phyloP scores from a whole-genome alignment of 108 stramenopile genomes.

The Cyclostephanos tholiformis region DNA sequence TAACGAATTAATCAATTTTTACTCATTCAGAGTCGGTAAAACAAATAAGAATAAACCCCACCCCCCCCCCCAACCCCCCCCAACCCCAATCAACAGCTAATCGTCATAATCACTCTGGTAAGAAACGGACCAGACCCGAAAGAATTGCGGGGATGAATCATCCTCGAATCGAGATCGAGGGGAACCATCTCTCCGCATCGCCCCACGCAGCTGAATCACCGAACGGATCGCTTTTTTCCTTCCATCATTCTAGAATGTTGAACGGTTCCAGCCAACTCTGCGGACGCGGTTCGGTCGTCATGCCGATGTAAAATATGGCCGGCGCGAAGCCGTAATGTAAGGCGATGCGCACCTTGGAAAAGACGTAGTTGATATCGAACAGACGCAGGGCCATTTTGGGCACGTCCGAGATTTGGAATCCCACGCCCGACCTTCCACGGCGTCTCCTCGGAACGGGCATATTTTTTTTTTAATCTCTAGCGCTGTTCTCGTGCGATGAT shows the following conservation, averaged over 20 bases:
- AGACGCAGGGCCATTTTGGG: conserved; percentile 53
- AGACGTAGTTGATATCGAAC: conserved; percentile 79
- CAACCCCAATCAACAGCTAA: too few species aligned
- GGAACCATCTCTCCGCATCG: too few species aligned
- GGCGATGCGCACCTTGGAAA: conserved; percentile 63
- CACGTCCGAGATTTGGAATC: conserved; percentile 31
- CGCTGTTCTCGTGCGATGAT: neutral
- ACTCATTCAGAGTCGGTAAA: neutral
- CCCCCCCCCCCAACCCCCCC: too few species aligned
- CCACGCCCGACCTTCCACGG: conserved; percentile 45
- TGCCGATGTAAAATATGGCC: conserved; percentile 73
- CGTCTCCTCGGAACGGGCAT: conserved; percentile 90
- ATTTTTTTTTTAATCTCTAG: conserved; percentile 19
- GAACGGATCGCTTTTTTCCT: neutral
- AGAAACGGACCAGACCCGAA: too few species aligned
- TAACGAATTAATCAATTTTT: too few species aligned
- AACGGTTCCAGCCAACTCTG: conserved; percentile 81
- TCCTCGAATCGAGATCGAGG: too few species aligned
- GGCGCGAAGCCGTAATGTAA: conserved; percentile 80
- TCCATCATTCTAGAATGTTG: conserved; percentile 65
- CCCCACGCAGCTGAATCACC: too few species aligned
- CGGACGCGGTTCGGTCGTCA: conserved; percentile 82
- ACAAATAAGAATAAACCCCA: too few species aligned
- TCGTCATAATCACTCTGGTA: too few species aligned
- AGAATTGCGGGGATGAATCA: too few species aligned